A percentile compares a stretch with the other conserved stretches of the same genome.
Conservation (phyloP, 1,139 yeast species). For the Hyphopichia fennica region DNA sequence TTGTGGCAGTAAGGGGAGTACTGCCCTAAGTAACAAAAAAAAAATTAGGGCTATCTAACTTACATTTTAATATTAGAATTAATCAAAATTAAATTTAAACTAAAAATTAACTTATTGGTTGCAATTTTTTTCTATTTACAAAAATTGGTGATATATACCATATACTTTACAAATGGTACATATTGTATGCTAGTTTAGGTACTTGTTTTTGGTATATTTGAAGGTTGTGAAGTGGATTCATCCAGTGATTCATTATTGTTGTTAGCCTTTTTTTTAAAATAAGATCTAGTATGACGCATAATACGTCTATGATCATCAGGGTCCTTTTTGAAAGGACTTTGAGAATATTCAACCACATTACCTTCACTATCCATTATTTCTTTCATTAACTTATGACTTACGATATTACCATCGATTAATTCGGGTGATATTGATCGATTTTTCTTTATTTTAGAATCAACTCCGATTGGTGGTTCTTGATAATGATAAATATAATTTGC, state of each 20-base stretch:
- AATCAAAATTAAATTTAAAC: no score
- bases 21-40: no score
- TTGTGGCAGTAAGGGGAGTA: background rate
- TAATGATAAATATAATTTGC: slow-evolving; percentile 38
- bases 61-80: no score
- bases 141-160: no score
- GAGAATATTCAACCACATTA: slow-evolving; percentile 9
- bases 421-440: slow-evolving; percentile 3
- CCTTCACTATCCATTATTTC: slow-evolving; percentile 23
- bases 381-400: slow-evolving; percentile 12
- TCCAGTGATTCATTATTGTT: background rate
- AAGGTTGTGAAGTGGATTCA: background rate
- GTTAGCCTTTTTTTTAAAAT: slow-evolving; percentile 27
- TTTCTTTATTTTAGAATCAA: background rate
- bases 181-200: no score
- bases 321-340: slow-evolving; percentile 24
- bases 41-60: no score
- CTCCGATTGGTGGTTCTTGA: slow-evolving; percentile 12
- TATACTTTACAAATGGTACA: no score
- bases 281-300: slow-evolving; percentile 42
- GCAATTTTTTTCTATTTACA: no score
- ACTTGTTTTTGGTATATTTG: no score
- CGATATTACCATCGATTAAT: slow-evolving; percentile 2
- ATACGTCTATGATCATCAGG: slow-evolving; percentile 31
- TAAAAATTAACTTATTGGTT: no score